These are phyloP conservation scores for Rhizophlyctis rosea DNA, from an alignment of 192 early-diverging fungal species.

Conservation along the genomic window DNA sequence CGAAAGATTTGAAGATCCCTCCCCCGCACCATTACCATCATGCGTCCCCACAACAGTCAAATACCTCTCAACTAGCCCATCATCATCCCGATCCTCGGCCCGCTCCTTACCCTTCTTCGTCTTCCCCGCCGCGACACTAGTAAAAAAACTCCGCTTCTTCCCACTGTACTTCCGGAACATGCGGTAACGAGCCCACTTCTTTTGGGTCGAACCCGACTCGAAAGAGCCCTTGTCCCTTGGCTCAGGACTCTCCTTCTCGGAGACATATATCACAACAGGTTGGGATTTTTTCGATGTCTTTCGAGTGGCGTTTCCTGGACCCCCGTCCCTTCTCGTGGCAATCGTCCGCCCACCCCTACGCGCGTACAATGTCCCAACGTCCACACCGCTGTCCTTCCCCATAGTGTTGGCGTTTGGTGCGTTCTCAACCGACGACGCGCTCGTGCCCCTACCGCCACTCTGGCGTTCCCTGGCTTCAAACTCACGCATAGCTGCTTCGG, in stretches of 20 bases:
- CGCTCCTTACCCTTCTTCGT: neutral
- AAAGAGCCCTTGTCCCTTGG: neutral
- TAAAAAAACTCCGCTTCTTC: neutral
- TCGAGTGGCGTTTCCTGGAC: neutral
- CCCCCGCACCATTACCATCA: neutral
- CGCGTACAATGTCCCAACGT: neutral
- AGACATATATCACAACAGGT: neutral
- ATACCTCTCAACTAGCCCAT: neutral
- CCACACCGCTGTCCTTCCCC: neutral
- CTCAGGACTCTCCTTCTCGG: neutral
- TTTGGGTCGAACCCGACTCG: neutral
- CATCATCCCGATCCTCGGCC: neutral
- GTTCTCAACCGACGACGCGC: neutral
- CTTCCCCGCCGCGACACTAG: neutral
- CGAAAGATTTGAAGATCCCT: neutral
- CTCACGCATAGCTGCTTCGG: neutral
- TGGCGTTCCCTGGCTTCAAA: neutral
- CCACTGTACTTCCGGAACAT: neutral
- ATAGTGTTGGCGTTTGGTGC: neutral
- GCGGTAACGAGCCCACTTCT: neutral
- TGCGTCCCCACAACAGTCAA: neutral
- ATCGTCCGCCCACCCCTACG: neutral
- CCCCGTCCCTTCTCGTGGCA: neutral
- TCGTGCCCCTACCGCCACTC: neutral
- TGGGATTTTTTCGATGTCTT: neutral